A percentile compares a stretch with the other conserved stretches of the same genome.
phyloP scores from a whole-genome alignment of 768 basidiomycete species.

The Myochromella boudieri region DNA sequence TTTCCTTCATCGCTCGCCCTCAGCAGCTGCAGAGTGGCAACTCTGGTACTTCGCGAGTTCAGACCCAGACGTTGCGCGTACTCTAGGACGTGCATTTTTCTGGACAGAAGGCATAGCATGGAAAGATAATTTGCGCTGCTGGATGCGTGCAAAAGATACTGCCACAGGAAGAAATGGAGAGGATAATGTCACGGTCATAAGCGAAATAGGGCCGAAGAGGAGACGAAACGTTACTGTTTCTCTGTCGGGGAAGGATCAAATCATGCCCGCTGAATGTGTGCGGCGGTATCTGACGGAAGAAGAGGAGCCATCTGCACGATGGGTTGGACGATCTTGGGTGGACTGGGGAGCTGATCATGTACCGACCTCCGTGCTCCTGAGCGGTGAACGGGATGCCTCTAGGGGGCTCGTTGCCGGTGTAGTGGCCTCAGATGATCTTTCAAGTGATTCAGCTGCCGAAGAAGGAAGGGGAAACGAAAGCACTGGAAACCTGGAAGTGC shows the following conservation, averaged over 20 bases:
- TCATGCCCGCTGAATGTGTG: slow-evolving; percentile 35
- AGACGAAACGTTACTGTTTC: slow-evolving; percentile 32
- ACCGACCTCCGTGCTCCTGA: too few relatives aligned
- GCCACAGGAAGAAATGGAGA: neutral
- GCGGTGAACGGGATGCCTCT: too few relatives aligned
- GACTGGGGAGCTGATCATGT: neutral
- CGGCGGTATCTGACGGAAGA: slow-evolving; percentile 34
- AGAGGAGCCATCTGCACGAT: slow-evolving; percentile 18
- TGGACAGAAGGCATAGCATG: slow-evolving; percentile 65
- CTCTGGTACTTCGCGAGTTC: slow-evolving; percentile 68
- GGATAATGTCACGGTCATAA: neutral
- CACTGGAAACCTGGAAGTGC: slow-evolving; percentile 29
- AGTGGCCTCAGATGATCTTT: neutral
- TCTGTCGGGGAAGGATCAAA: slow-evolving; percentile 39
- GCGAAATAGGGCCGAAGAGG: neutral
- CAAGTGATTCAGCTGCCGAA: neutral
- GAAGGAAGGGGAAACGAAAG: neutral
- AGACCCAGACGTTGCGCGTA: slow-evolving; percentile 61
- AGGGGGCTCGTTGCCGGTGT: neutral
- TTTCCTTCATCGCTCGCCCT: slow-evolving; percentile 61
- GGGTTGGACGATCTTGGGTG: slow-evolving; percentile 18
- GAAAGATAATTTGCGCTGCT: slow-evolving; percentile 49
- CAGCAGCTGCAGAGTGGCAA: slow-evolving; percentile 50
- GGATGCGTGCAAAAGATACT: slow-evolving; percentile 14
- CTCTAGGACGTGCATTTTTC: slow-evolving; percentile 61